Evolutionary conservation across 345 rosid genomes (phyloP), one percentile per base, ranked within the genome.

Genomic region (Camelina hispida): DNA sequence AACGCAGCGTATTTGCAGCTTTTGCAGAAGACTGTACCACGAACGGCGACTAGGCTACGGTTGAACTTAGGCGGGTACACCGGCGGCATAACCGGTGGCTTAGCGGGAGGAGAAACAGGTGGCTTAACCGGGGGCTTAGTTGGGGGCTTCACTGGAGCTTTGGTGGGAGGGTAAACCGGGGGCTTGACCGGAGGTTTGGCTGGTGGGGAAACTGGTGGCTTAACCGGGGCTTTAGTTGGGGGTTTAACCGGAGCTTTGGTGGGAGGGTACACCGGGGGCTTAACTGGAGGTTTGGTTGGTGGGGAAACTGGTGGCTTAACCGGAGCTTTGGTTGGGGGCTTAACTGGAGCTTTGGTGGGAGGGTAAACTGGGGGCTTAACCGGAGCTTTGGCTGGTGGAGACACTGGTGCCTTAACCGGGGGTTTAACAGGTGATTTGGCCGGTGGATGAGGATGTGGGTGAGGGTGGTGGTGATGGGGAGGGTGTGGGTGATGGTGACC

Each of bases 21-120:
- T 81, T 87, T 95, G 94, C 97, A 90, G 72, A 72, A 92, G 11
- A 95, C 94, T 1, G 83, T 88, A 14, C 98, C 99, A 52, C 83
- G 89, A 10, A 95, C 93, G 1, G 92, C 93, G 0, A 92, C 81
- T 50, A 90, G 76, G 50, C 82, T 83, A 80, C 97, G 81, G 30
- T 65, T 76, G 60, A 87, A 75, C 51, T 34, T 47, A 0, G 83
- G 79, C 0, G 89, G 84, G 65, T 79, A 78, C n/a, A 76, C 68
- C 7, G 80, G 79, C 2, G 85, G 85, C 69, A 10, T 40, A 0
- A 78, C 78, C 0, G 83, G 78, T 0, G 90, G 83, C 23, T 69
- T 56, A 0, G 74, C 63, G 1, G 85, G 85, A 42, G 86, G 85
- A 7, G 61, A 61, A 28, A 68, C 67, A 4, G 86, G 89, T 3